Base-by-base conservation (phyloP, 768 basidiomycete species). In the Leccinum olivaceopallidum region DNA sequence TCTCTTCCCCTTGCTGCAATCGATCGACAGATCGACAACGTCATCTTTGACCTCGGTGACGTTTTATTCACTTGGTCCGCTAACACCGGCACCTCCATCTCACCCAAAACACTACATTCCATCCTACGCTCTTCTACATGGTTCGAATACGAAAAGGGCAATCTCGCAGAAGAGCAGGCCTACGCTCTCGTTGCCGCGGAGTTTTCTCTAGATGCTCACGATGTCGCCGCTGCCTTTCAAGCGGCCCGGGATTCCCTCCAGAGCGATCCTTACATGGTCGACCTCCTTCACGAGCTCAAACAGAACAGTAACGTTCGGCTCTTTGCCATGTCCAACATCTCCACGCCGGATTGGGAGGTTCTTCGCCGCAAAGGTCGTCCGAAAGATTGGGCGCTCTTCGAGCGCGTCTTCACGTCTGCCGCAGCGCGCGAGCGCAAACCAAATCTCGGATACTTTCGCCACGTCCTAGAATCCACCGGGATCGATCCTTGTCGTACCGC, bases 101-200 rank as follows among this genome's bases (percentile, higher is more conserved):
- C 65, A 8, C 34, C 68, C 7, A 4, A 53, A 22, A 67, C 39
- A 1, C 20, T 68, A 1, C 57, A 59, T 24, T 51, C 49, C 1
- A 64, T 68, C 18, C 42, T 68, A 10, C 62, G 57, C 6, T 69
- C 67, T 20, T 58, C 55, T 12, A 61, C 36, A 0, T 68, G 68
- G 67, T 68, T 68, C 6, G 68, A 67, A 42, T 67, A 68, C 34
- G 67, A 68, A 13, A 68, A 68, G 30, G 67, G 68, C 0, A 69
- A 64, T 49, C 30, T 67, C 14, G 10, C 18, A 2, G 58, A 69
- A 54, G 60, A 60, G 0, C 55, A 69, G 18, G 30, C 39, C 1
- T 64, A 67, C 24, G 9, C 47, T 36, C 60, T 58, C 18, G 30
- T 36, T 2, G 60, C 65, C 1, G 28, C 42, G 20, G 54, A 67